Percentiles rank a stretch among this genome's conserved stretches.
Evolutionary conservation across 73 alveolate species (phyloP).

Genomic region (Blepharisma stoltei): DNA sequence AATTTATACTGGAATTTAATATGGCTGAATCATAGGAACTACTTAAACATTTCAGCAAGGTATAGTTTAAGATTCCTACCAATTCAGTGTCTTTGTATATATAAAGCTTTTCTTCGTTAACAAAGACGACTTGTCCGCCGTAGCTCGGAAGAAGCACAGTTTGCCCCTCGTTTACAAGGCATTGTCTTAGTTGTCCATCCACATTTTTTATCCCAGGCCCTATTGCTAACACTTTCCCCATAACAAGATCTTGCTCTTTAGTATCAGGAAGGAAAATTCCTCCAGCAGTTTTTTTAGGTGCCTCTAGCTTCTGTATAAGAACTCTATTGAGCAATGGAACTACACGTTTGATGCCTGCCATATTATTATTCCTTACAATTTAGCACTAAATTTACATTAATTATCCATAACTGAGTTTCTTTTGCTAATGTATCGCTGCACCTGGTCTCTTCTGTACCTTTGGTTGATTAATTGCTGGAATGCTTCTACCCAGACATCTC

Average conservation of each 20-base stretch:
- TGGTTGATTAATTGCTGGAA: not conserved
- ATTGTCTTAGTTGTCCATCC: constrained; percentile 37
- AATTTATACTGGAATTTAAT: too few relatives aligned
- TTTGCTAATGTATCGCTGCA: not conserved
- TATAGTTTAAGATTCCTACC: constrained; percentile 56
- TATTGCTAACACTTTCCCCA: constrained; percentile 67
- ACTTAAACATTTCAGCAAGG: too few relatives aligned
- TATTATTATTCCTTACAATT: constrained; percentile 5
- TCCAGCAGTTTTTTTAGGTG: constrained; percentile 70
- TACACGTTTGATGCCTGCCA: constrained; percentile 58
- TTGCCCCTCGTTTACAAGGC: constrained; percentile 72
- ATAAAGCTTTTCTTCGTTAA: constrained; percentile 64
- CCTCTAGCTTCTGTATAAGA: constrained; percentile 56
- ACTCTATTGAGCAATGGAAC: constrained; percentile 70
- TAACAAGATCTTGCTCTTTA: constrained; percentile 49
- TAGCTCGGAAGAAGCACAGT: constrained; percentile 80
- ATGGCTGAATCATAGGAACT: too few relatives aligned
- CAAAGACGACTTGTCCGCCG: constrained; percentile 67
- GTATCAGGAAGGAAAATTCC: constrained; percentile 71
- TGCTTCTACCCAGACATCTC: constrained; percentile 13
- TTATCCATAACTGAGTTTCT: too few relatives aligned
- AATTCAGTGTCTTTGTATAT: constrained; percentile 82
- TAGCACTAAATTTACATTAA: too few relatives aligned
- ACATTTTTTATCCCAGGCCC: constrained; percentile 62
- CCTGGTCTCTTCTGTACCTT: not conserved